phyloP scores from a whole-genome alignment of 2,329 filamentous ascomycete species.

The Cladophialophora immunda region DNA sequence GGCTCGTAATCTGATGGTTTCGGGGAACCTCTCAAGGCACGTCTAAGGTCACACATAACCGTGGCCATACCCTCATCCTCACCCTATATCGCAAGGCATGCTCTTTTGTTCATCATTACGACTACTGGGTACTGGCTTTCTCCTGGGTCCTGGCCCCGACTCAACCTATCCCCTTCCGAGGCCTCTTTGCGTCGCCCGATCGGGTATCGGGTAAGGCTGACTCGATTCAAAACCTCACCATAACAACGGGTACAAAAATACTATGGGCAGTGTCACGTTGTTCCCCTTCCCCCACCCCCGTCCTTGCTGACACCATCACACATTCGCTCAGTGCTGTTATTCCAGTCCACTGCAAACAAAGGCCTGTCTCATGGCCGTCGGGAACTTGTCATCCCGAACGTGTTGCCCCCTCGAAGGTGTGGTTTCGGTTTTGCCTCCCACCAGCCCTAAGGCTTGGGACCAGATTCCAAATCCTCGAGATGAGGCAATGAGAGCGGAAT shows the following conservation, averaged over 20 bases:
- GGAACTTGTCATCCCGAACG: background rate
- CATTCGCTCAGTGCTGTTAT: background rate
- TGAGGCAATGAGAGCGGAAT: background rate
- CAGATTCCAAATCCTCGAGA: background rate
- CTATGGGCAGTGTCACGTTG: conserved; percentile 13
- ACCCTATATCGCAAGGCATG: conserved; percentile 6
- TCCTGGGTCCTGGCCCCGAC: conserved; percentile 3
- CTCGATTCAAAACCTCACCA: conserved; percentile 13
- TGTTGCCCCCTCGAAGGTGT: background rate
- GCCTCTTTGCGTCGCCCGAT: conserved; percentile 3
- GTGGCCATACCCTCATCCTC: background rate
- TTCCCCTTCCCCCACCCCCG: background rate
- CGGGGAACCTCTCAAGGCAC: conserved; percentile 1
- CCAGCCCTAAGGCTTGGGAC: background rate
- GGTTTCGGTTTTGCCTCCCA: background rate
- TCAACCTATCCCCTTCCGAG: conserved; percentile 17
- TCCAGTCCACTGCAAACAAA: background rate
- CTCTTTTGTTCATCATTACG: background rate
- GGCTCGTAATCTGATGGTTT: conserved; percentile 29
- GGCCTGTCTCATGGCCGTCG: background rate
- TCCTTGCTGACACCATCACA: conserved; percentile 25
- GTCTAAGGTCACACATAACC: background rate
- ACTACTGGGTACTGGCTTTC: background rate
- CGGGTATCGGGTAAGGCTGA: conserved; percentile 34
- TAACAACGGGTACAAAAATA: conserved; percentile 3